Evolutionary conservation across 2,329 filamentous ascomycete genomes (phyloP).

Genomic region (Ascochyta pisi): DNA sequence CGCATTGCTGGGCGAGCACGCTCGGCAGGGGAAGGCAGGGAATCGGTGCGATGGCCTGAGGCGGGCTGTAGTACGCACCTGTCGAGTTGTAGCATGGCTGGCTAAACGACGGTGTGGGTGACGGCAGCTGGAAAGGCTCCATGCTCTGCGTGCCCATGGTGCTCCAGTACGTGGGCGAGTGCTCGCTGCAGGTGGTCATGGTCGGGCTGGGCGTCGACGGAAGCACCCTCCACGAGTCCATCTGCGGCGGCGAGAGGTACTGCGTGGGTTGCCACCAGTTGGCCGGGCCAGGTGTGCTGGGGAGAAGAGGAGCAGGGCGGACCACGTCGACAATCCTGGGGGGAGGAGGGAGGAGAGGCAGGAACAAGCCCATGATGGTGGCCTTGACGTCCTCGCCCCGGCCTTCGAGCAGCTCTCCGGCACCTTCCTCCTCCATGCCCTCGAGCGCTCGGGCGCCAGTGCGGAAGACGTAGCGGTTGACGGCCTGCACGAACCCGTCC

Average conservation of each 20-base stretch:
- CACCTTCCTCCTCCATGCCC: constrained; percentile 94
- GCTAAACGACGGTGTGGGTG: constrained; percentile 80
- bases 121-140: constrained; percentile 74
- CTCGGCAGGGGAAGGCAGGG: constrained; percentile 82
- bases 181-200: constrained; percentile 73
- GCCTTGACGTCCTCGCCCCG: constrained; percentile 93
- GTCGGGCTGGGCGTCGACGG: constrained; percentile 83
- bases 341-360: constrained; percentile 82
- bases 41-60: constrained; percentile 75
- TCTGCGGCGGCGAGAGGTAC: constrained; percentile 71
- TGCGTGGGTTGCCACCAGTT: constrained; percentile 78
- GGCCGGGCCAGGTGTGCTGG: constrained; percentile 76
- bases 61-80: constrained; percentile 74
- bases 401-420: constrained; percentile 88
- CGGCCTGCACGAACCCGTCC: constrained; percentile 92
- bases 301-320: constrained; percentile 82
- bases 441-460: constrained; percentile 88
- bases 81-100: constrained; percentile 64
- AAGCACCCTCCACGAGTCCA: constrained; percentile 90
- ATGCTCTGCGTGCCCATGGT: constrained; percentile 67
- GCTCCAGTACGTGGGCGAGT: constrained; percentile 77
- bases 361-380: constrained; percentile 83
- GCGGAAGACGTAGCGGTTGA: constrained; percentile 96
- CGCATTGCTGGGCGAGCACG: constrained; percentile 83
- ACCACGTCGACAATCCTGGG: constrained; percentile 89